Percentiles rank a stretch among this genome's conserved stretches.
Evolutionary conservation across 352 stramenopile genomes (phyloP).

Genomic region (Phytophthora pseudosyringae): DNA sequence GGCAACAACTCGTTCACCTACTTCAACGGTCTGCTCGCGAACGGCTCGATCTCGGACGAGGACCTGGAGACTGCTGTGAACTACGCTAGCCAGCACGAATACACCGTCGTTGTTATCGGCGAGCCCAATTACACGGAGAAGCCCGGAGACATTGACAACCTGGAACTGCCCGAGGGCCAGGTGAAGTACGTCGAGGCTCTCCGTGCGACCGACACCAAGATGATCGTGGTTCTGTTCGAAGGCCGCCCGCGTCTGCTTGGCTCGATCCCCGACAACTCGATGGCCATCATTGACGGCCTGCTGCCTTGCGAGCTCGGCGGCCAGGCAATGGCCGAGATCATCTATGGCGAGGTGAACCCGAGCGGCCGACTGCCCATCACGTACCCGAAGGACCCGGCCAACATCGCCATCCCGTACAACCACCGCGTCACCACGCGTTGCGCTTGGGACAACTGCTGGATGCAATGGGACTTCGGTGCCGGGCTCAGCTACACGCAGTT

Average conservation of each 20-base stretch:
- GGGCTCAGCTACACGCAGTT: slow-evolving; percentile 77
- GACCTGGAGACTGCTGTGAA: slow-evolving; percentile 59
- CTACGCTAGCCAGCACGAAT: slow-evolving; percentile 46
- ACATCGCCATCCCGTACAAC: slow-evolving; percentile 75
- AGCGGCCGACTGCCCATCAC: slow-evolving; percentile 83
- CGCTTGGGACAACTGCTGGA: slow-evolving; percentile 47
- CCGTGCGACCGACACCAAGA: slow-evolving; percentile 62
- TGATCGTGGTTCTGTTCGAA: slow-evolving; percentile 81
- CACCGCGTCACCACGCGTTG: slow-evolving; percentile 59
- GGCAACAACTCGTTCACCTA: slow-evolving; percentile 39
- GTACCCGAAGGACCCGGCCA: slow-evolving; percentile 68
- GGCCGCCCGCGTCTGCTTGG: slow-evolving; percentile 76
- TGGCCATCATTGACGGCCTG: slow-evolving; percentile 79
- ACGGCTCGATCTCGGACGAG: slow-evolving; percentile 51
- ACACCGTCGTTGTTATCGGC: slow-evolving; percentile 78
- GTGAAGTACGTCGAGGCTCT: slow-evolving; percentile 76
- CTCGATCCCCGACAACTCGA: slow-evolving; percentile 48
- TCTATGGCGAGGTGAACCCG: slow-evolving; percentile 79
- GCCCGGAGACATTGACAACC: slow-evolving; percentile 79
- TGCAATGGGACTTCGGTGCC: slow-evolving; percentile 69
- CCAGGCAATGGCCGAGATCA: slow-evolving; percentile 81
- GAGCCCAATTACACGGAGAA: slow-evolving; percentile 85
- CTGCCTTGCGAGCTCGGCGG: slow-evolving; percentile 77
- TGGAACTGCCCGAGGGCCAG: slow-evolving; percentile 66
- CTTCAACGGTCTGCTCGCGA: slow-evolving; percentile 60